Evolutionary conservation across 2,329 filamentous ascomycete species (phyloP), one percentile per base, ranked within the genome.

Genomic region (Phyllosticta citriasiana): DNA sequence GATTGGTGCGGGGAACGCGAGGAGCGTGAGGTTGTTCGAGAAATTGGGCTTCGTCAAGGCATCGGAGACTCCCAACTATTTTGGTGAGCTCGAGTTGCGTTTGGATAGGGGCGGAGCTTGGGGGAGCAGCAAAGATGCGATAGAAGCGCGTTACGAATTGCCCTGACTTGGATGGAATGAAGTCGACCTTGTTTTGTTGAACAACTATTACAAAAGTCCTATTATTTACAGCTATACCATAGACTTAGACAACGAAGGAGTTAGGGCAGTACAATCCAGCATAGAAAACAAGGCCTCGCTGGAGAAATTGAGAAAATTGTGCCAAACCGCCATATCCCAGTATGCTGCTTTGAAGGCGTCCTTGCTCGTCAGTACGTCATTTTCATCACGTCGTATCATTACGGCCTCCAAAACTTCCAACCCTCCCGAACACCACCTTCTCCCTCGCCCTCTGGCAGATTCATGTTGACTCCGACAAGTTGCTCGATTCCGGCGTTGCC

Each of bases 401-500:
- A 74, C 10, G 73, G 72, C 59, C 73, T 68, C 73, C 73, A 75
- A 62, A 75, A 75, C 64, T 70, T 73, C 73, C 73, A 75, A 2
- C 73, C 73, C 63, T 75, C 73, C 51, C 73, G 63, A 7, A 73
- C 72, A 19, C 66, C 5, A 64, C 62, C 61, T 65, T 55, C 47
- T 16, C 68, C 59, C 67, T 66, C 56, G 22, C 65, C 59, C 4
- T 53, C 57, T 27, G 55, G 33, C 59, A 57, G 25, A 7, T 24
- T 25, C 30, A 56, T 56, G 26, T 63, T 66, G 1, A 96, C 90
- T 16, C 93, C 92, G 0, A 97, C 93, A 51, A 99, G 78, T 67
- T 82, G 82, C 74, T 97, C 93, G 22, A 99, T 88, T 0, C 89
- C 94, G 60, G 92, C 88, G 47, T 86, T 88, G 0, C 89, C 92